Evolutionary conservation across 106 monocot species (phyloP).

Genomic region (Acorus calamus): DNA sequence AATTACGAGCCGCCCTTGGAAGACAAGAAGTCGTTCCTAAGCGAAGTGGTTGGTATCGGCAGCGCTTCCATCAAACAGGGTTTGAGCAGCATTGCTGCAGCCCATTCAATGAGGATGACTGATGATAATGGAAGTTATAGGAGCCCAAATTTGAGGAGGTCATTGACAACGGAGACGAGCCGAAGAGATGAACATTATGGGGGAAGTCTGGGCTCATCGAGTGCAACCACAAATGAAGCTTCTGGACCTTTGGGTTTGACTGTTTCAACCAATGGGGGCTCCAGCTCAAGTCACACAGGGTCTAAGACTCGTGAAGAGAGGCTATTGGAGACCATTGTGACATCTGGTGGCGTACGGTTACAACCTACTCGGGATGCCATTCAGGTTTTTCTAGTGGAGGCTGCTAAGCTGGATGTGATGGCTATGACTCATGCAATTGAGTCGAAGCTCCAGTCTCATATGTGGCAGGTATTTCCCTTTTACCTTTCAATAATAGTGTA

Average conservation of each 20-base stretch:
- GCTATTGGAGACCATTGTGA: conserved; percentile 91
- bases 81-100: conserved; percentile 59
- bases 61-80: conserved; percentile 75
- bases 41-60: conserved; percentile 84
- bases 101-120: conserved; percentile 58
- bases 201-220: conserved; percentile 44
- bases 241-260: conserved; percentile 40
- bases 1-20: conserved; percentile 60
- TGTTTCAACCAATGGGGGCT: conserved; percentile 33
- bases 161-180: conserved; percentile 61
- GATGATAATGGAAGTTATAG: conserved; percentile 60
- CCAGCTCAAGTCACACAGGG: conserved; percentile 24
- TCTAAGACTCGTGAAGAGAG: conserved; percentile 75
- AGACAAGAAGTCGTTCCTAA: conserved; percentile 94
- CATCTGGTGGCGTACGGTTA: conserved; percentile 78
- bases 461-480: conserved; percentile 74
- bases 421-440: conserved; percentile 74
- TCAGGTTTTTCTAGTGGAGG: conserved; percentile 66
- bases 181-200: conserved; percentile 25
- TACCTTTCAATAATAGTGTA: neutral
- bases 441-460: conserved; percentile 71
- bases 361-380: conserved; percentile 97
- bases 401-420: conserved; percentile 57
- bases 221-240: conserved; percentile 17
- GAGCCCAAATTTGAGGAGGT: conserved; percentile 73